phyloP scores from a whole-genome alignment of 257 asterid species.

The Solanum corneliomulleri region DNA sequence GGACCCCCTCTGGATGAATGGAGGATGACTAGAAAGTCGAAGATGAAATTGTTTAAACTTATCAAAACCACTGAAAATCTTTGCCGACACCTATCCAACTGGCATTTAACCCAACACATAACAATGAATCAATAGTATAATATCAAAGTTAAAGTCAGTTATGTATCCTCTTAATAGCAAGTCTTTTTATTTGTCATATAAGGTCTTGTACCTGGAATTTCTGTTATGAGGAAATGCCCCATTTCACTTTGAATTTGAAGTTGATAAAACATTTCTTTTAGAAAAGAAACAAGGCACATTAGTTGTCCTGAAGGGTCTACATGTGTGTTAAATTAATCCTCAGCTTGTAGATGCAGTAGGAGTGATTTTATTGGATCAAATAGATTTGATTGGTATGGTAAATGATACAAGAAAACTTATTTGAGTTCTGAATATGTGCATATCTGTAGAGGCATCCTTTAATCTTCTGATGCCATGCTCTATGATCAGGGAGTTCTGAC shows the following conservation, averaged over 20 bases:
- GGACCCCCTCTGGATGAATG: background rate
- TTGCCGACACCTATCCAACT: background rate
- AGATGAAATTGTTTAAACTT: background rate
- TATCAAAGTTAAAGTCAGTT: background rate
- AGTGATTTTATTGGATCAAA: background rate
- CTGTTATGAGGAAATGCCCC: background rate
- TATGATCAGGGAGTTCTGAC: conserved; percentile 74
- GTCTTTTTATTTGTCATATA: background rate
- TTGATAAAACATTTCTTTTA: background rate
- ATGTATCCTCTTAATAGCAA: background rate
- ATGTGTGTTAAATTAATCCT: background rate
- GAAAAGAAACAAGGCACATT: background rate
- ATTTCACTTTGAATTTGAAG: background rate
- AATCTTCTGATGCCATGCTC: background rate
- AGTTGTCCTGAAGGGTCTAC: background rate
- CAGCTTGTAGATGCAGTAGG: background rate
- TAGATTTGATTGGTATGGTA: background rate
- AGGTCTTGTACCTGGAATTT: background rate
- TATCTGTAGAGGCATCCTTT: background rate
- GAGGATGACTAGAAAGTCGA: background rate
- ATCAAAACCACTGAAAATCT: background rate
- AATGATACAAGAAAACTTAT: background rate
- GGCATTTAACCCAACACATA: background rate
- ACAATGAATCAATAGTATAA: background rate
- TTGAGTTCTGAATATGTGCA: background rate